phyloP scores from a whole-genome alignment of 1,284 basidiomycete species.

The Pseudozyma pruni region DNA sequence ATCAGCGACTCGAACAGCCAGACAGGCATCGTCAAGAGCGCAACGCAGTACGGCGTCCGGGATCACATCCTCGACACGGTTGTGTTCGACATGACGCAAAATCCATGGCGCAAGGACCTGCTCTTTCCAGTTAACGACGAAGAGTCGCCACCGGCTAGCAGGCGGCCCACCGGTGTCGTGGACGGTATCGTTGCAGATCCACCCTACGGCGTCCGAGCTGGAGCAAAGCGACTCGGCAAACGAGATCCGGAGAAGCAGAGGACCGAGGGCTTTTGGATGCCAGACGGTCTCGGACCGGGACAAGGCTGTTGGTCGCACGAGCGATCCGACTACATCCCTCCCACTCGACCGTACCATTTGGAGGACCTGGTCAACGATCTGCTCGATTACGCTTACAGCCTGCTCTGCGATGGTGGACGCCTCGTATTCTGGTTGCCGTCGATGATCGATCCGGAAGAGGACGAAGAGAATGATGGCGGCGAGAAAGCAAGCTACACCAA shows the following conservation, averaged over 20 bases:
- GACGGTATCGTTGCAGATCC: slow-evolving; percentile 79
- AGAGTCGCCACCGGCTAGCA: neutral
- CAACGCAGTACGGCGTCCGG: slow-evolving; percentile 83
- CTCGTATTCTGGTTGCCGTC: slow-evolving; percentile 80
- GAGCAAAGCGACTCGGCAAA: slow-evolving; percentile 91
- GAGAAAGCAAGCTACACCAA: slow-evolving; percentile 71
- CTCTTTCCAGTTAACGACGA: slow-evolving; percentile 18
- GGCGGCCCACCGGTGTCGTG: slow-evolving; percentile 73
- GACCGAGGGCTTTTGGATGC: slow-evolving; percentile 62
- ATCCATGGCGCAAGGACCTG: slow-evolving; percentile 77
- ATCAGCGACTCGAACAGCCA: slow-evolving; percentile 45
- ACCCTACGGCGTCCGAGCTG: slow-evolving; percentile 91
- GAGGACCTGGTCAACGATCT: slow-evolving; percentile 84
- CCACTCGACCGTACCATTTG: slow-evolving; percentile 92
- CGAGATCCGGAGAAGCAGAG: slow-evolving; percentile 68
- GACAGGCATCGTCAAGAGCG: slow-evolving; percentile 77
- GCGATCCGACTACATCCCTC: slow-evolving; percentile 70
- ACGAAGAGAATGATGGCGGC: slow-evolving; percentile 35
- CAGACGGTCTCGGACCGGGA: slow-evolving; percentile 57
- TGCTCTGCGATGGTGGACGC: slow-evolving; percentile 85
- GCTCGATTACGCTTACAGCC: slow-evolving; percentile 81
- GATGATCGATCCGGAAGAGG: slow-evolving; percentile 54
- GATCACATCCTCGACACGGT: slow-evolving; percentile 82
- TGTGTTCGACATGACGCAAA: slow-evolving; percentile 88
- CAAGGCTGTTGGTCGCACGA: slow-evolving; percentile 55